These are phyloP conservation scores for Lagenidium giganteum DNA, from an alignment of 352 stramenopile species.

Conservation along the genomic window DNA sequence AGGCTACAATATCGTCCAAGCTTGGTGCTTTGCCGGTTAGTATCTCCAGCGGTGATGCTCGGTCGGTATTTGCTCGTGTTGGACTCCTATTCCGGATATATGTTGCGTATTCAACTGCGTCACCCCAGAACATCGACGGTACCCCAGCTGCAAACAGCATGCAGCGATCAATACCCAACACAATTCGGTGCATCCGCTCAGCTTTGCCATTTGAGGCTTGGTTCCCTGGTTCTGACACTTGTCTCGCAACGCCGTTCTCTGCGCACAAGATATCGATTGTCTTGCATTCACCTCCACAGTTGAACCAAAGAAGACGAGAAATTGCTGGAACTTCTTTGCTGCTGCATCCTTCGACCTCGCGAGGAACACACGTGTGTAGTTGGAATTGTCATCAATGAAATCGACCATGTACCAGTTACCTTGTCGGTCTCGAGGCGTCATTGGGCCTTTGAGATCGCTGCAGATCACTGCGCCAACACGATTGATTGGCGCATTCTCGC, in stretches of 20 bases:
- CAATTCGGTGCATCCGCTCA: slow-evolving; percentile 10
- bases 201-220: slow-evolving; percentile 16
- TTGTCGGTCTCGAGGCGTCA: slow-evolving; percentile 1
- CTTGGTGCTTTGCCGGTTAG: slow-evolving; percentile 1
- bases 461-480: background rate
- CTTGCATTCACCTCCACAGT: slow-evolving; percentile 11
- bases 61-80: background rate
- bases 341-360: background rate
- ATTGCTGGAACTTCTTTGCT: background rate
- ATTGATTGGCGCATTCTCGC: background rate
- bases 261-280: slow-evolving; percentile 16
- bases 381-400: slow-evolving; percentile 4
- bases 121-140: slow-evolving; percentile 9
- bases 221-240: slow-evolving; percentile 13
- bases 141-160: slow-evolving; percentile 15
- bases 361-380: slow-evolving; percentile 1
- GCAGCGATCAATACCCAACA: slow-evolving; percentile 10
- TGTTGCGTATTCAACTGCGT: slow-evolving; percentile 2
- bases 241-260: slow-evolving; percentile 1
- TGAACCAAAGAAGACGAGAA: background rate
- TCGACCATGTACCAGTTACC: slow-evolving; percentile 1
- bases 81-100: slow-evolving; percentile 11
- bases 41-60: slow-evolving; percentile 2
- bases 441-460: slow-evolving; percentile 1
- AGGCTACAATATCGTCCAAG: slow-evolving; percentile 3